Conservation (phyloP, 1,284 basidiomycete genomes). For the Malassezia obtusa region DNA sequence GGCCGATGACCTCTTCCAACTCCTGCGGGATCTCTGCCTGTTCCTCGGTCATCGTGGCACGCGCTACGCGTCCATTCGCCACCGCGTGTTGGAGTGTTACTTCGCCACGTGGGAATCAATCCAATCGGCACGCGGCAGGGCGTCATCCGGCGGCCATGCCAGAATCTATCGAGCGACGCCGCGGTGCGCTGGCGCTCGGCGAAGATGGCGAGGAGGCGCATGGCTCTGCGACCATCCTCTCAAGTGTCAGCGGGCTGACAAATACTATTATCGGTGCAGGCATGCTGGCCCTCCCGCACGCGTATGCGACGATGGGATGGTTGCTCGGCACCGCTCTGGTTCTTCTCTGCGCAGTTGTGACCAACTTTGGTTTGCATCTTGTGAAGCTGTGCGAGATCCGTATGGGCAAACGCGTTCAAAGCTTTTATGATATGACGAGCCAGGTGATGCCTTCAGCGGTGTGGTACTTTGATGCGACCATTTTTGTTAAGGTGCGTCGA, state of each 20-base stretch:
- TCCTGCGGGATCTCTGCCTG: constrained; percentile 19
- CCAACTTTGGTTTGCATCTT: constrained; percentile 78
- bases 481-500: constrained; percentile 60
- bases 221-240: neutral
- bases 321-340: constrained; percentile 72
- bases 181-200: neutral
- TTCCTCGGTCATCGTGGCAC: constrained; percentile 4
- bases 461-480: constrained; percentile 80
- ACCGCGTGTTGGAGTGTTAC: neutral
- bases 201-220: neutral
- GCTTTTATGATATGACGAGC: constrained; percentile 33
- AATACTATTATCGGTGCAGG: constrained; percentile 47
- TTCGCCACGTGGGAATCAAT: constrained; percentile 3
- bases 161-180: neutral
- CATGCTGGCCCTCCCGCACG: constrained; percentile 48
- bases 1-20: constrained; percentile 29
- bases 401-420: constrained; percentile 50
- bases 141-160: neutral
- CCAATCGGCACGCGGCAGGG: neutral
- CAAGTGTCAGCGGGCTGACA: constrained; percentile 44
- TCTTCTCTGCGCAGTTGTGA: constrained; percentile 68
- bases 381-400: constrained; percentile 75
- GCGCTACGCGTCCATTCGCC: constrained; percentile 6
- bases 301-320: constrained; percentile 49
- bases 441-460: constrained; percentile 58